Base-by-base conservation (phyloP, 75 land plant genomes). In the Pinus tabuliformis region DNA sequence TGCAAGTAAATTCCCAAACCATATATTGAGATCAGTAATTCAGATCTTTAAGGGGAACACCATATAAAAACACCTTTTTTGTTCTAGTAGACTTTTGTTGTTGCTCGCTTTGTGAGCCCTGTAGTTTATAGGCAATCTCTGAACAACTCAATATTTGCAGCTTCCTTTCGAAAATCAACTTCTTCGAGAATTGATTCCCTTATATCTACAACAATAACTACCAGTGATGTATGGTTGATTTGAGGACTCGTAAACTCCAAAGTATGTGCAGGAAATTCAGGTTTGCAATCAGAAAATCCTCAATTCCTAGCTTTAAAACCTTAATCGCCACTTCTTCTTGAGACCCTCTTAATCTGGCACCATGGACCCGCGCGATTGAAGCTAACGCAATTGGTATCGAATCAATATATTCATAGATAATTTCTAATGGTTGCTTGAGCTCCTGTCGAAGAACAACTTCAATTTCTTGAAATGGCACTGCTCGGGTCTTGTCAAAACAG, bases 1-100 rank as follows among this genome's bases (percentile, higher is more conserved):
- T 1, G 89, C 92, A 65, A 95, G 85, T 84, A 97, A 87, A 77
- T 98, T 97, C 61, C 99, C 99, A 92, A 95, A 97, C 99, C 98
- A 97, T 16, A 97, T 95, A 83, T 97, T 97, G 14, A 97, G 89
- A 14, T 95, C 99, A 62, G 89, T 88, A 58, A 97, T 97, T 82
- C 62, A 97, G 82, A 76, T 97, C 95, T 57, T 98, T 97, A 7
- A 97, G 89, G 79, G 98, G 99, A 75, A 91, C 94, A 73, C 98
- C 99, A 76, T 90, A 97, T 56, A 97, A 83, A 70, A 95, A 76
- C 33, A 97, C 89, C 58, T 95, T 81, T 54, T 78, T 81, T 6
- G 93, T 89, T 84, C 92, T 97, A 83, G 79, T 97, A 97, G 14
- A 97, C 95, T 71, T 59, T 79, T 59, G 99, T 98, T 72, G 93